These are phyloP conservation scores for Ceratocystis albifundus DNA, from an alignment of 2,329 filamentous ascomycete genomes.

Conservation along the genomic window DNA sequence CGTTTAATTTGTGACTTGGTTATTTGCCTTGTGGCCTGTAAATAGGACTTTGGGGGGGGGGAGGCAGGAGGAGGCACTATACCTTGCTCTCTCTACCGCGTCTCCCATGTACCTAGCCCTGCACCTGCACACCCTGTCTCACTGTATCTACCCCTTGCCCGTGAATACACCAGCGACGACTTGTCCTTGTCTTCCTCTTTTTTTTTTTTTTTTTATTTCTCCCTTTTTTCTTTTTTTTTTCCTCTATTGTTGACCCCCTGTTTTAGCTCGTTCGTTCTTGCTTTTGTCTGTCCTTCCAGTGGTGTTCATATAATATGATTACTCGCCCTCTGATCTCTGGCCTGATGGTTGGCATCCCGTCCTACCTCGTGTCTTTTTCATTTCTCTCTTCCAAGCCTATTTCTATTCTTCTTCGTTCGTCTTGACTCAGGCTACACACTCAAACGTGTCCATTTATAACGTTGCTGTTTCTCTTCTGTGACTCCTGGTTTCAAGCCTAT, in stretches of 20 bases:
- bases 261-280: not conserved
- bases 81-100: not conserved
- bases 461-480: slow-evolving; percentile 16
- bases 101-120: not conserved
- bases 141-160: not conserved
- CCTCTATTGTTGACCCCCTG: not conserved
- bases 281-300: not conserved
- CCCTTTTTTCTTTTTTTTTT: not conserved
- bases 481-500: slow-evolving; percentile 19
- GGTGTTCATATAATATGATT: not conserved
- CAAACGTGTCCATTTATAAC: slow-evolving; percentile 4
- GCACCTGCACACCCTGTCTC: not conserved
- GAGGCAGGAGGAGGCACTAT: too few species aligned
- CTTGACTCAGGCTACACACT: not conserved
- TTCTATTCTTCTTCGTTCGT: slow-evolving; percentile 1
- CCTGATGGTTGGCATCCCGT: not conserved
- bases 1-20: not conserved
- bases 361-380: not conserved
- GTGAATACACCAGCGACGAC: not conserved
- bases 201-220: too few species aligned
- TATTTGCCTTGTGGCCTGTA: not conserved
- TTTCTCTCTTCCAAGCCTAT: not conserved
- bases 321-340: not conserved
- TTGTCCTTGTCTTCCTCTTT: not conserved
- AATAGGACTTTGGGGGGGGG: not conserved